Evolutionary conservation across 108 stramenopile genomes (phyloP).

Genomic region (Skeletonema tropicum): DNA sequence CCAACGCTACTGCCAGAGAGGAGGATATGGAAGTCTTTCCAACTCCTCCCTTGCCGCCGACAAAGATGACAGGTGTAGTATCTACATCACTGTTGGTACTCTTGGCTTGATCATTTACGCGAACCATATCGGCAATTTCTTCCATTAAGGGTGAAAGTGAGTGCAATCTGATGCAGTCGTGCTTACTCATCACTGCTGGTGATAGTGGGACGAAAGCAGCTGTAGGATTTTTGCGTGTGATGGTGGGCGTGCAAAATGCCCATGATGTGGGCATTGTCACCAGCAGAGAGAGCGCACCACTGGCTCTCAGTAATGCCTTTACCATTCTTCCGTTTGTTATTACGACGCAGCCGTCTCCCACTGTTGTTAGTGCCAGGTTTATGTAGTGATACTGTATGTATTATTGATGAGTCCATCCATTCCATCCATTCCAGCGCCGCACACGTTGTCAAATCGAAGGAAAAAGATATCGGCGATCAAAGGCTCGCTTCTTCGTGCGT

Average conservation of each 20-base stretch:
- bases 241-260: background rate
- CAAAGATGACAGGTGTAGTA: constrained; percentile 33
- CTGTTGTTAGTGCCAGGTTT: too few relatives aligned
- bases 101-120: constrained; percentile 4
- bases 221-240: background rate
- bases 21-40: constrained; percentile 88
- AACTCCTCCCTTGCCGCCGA: constrained; percentile 53
- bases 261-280: background rate
- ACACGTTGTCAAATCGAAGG: too few relatives aligned
- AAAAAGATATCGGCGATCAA: too few relatives aligned
- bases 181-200: background rate
- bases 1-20: constrained; percentile 83
- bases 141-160: constrained; percentile 18
- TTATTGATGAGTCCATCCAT: too few relatives aligned
- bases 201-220: background rate
- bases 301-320: background rate
- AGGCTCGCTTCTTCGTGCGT: too few relatives aligned
- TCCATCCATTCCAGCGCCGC: too few relatives aligned
- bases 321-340: background rate
- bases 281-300: background rate
- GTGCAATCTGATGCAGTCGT: background rate
- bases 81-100: background rate
- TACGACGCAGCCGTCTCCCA: background rate
- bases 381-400: too few relatives aligned
- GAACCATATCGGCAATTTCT: constrained; percentile 17